These are phyloP conservation scores for Diversispora eburnea DNA, from an alignment of 192 early-diverging fungal genomes.

Conservation along the genomic window DNA sequence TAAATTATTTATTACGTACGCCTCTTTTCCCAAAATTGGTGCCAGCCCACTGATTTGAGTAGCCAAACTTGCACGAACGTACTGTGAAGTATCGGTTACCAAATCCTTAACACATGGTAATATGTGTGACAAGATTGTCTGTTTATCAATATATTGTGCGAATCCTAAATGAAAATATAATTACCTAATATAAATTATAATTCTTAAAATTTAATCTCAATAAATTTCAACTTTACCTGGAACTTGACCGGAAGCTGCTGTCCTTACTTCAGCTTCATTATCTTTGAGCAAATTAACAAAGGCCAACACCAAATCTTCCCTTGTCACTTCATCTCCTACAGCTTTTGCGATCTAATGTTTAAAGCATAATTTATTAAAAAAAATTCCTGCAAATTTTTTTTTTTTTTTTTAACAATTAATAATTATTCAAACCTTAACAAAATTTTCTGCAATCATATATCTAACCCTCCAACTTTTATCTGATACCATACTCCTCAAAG, in stretches of 20 bases:
- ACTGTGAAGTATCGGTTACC: constrained; percentile 93
- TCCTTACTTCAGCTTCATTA: constrained; percentile 96
- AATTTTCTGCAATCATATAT: constrained; percentile 99
- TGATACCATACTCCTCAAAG: constrained; percentile 71
- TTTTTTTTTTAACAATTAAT: not conserved
- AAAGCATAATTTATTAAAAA: not conserved
- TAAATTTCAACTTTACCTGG: constrained; percentile 52
- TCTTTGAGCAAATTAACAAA: constrained; percentile 91
- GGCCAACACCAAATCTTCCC: constrained; percentile 81
- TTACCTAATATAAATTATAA: not conserved
- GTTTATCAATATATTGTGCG: constrained; percentile 69
- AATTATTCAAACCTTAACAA: constrained; percentile 68
- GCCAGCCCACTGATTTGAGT: constrained; percentile 95
- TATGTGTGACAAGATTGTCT: constrained; percentile 75
- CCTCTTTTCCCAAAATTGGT: constrained; percentile 91
- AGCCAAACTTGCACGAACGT: constrained; percentile 92
- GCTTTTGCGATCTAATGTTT: constrained; percentile 66
- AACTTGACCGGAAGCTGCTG: constrained; percentile 88
- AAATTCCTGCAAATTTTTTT: no score
- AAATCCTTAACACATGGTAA: constrained; percentile 91
- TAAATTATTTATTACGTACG: constrained; percentile 46
- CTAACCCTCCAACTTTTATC: constrained; percentile 99
- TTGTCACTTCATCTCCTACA: constrained; percentile 73
- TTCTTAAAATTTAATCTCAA: not conserved
- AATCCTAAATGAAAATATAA: constrained; percentile 37